Evolutionary conservation across 805 yeast species (phyloP).

Genomic region (Sugiyamaella chiloensis): DNA sequence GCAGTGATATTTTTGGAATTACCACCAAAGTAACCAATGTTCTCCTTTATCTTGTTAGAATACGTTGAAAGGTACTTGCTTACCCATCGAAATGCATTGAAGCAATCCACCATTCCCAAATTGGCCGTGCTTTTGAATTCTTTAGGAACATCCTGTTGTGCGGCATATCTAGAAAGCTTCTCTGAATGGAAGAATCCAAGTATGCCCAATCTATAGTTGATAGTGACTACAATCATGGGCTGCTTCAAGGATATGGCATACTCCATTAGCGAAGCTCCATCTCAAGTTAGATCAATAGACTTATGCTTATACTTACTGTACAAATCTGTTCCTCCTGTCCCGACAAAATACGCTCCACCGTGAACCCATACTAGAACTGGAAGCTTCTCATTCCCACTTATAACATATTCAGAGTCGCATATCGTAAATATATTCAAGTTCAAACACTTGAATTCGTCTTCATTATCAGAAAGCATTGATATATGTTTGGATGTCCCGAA

Average conservation of each 20-base stretch:
- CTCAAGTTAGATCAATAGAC: conserved; percentile 6
- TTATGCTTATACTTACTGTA: background rate
- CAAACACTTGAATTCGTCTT: conserved; percentile 29
- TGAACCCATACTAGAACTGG: conserved; percentile 34
- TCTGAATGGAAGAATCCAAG: conserved; percentile 36
- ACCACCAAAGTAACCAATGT: conserved; percentile 39
- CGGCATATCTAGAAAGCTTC: conserved; percentile 12
- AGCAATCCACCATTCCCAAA: conserved; percentile 38
- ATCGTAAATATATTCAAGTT: conserved; percentile 25
- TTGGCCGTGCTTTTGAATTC: conserved; percentile 25
- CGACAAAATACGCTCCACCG: conserved; percentile 34
- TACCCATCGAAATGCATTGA: conserved; percentile 37
- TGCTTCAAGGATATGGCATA: conserved; percentile 7
- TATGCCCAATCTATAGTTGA: conserved; percentile 37
- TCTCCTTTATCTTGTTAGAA: conserved; percentile 19
- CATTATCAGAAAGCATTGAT: conserved; percentile 9
- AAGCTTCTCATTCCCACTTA: conserved; percentile 3
- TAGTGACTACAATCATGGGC: conserved; percentile 30
- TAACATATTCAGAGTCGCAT: conserved; percentile 21
- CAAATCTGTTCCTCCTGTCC: conserved; percentile 14
- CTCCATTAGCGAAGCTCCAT: conserved; percentile 23
- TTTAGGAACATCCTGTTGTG: background rate
- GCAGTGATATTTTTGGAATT: conserved; percentile 35
- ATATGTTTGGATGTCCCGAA: background rate
- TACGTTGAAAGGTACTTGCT: conserved; percentile 3